Conservation (phyloP, 1,284 basidiomycete species). For the Paramarasmius palmivorus region DNA sequence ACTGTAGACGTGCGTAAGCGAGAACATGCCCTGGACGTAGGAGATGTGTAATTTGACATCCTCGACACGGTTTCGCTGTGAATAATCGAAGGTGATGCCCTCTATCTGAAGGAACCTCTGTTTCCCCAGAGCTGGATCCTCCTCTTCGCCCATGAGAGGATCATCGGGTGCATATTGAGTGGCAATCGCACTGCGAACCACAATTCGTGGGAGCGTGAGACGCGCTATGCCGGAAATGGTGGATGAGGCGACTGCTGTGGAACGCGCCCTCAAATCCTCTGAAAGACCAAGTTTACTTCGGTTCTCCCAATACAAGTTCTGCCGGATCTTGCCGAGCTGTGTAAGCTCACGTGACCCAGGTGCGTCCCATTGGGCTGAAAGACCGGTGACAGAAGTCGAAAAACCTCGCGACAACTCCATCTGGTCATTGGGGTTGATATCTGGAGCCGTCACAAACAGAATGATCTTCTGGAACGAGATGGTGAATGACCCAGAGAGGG, state of each 20-base stretch:
- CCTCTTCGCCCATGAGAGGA: slow-evolving; percentile 52
- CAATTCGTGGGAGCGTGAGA: slow-evolving; percentile 46
- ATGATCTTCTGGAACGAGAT: slow-evolving; percentile 65
- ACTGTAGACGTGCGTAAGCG: slow-evolving; percentile 77
- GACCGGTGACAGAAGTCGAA: slow-evolving; percentile 53
- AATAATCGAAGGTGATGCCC: slow-evolving; percentile 36
- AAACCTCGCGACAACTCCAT: slow-evolving; percentile 73
- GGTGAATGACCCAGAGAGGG: slow-evolving; percentile 60
- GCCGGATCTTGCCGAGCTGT: slow-evolving; percentile 29
- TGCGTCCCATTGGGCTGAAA: slow-evolving; percentile 64
- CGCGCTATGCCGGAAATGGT: slow-evolving; percentile 39
- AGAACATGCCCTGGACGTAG: slow-evolving; percentile 48
- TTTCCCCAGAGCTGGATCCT: slow-evolving; percentile 40
- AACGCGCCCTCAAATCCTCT: slow-evolving; percentile 54
- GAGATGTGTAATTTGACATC: slow-evolving; percentile 40
- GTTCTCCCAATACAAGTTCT: slow-evolving; percentile 48
- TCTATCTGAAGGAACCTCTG: slow-evolving; percentile 53
- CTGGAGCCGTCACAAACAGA: slow-evolving; percentile 71
- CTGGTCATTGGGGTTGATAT: slow-evolving; percentile 73
- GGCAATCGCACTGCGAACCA: slow-evolving; percentile 58
- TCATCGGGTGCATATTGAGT: slow-evolving; percentile 67
- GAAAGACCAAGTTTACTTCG: slow-evolving; percentile 55
- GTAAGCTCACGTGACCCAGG: slow-evolving; percentile 26
- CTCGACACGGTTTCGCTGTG: slow-evolving; percentile 30
- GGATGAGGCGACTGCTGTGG: slow-evolving; percentile 39